Conservation (phyloP, 768 basidiomycete genomes). For the Neoboletus magnificus region DNA sequence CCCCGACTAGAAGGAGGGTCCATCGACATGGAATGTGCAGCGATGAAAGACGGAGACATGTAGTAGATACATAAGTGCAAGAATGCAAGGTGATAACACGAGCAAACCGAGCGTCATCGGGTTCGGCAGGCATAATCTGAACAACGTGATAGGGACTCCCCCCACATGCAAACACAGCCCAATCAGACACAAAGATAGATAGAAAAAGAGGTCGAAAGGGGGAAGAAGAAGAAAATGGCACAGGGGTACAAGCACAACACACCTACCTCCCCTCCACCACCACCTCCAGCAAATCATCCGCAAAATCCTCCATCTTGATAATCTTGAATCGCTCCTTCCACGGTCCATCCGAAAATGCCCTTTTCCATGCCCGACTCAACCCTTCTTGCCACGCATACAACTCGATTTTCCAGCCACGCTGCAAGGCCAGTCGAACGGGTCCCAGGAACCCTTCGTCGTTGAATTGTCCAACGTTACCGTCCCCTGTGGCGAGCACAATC, state of each 20-base stretch:
- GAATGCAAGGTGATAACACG: constrained; percentile 4
- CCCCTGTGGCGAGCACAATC: constrained; percentile 90
- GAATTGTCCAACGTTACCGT: constrained; percentile 90
- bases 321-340: constrained; percentile 46
- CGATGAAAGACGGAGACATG: background rate
- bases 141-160: background rate
- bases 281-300: constrained; percentile 52
- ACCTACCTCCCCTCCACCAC: constrained; percentile 17
- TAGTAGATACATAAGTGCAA: constrained; percentile 11
- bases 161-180: background rate
- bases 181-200: background rate
- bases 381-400: constrained; percentile 89
- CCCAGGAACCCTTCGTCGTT: constrained; percentile 92
- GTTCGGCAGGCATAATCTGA: background rate
- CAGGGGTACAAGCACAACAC: background rate
- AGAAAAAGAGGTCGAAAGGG: too few relatives aligned
- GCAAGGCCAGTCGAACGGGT: constrained; percentile 79
- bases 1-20: background rate
- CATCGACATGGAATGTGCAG: background rate
- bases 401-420: constrained; percentile 93
- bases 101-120: constrained; percentile 1
- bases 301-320: constrained; percentile 67
- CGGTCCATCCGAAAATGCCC: constrained; percentile 60
- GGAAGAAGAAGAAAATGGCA: background rate
- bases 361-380: constrained; percentile 72